Base-by-base conservation (phyloP, 2,329 filamentous ascomycete species). In the Sporothrix globosa region DNA sequence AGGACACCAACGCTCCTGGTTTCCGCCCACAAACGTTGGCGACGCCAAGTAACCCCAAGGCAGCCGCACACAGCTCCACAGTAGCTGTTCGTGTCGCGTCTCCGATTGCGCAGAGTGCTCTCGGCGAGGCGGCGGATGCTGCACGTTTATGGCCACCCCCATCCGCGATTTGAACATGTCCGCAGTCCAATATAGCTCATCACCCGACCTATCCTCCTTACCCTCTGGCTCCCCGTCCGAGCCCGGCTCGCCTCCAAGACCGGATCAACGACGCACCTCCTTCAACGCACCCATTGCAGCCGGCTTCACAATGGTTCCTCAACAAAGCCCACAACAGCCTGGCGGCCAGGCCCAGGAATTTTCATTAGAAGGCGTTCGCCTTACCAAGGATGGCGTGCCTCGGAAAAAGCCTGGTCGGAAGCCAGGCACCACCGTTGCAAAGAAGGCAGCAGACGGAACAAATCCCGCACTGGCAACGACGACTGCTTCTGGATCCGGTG, bases 341-440 rank as follows among this genome's bases (percentile, higher is more conserved):
- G 17, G 46, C 13, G 17, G 39, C 13, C 54, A 50, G 30, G 41
- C 48, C 9, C 71, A 69, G 10, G 39, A 68, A 3, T 68, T 58
- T 13, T 77, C 83, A 73, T 77, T 82, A 73, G 74, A 80, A 75
- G 79, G 78, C 74, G 83, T 85, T 39, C 83, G 82, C 72, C 79
- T 88, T 68, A 88, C 86, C 0, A 86, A 86, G 34, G 86, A 86
- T 67, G 87, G 87, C 13, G 76, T 87, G 7, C 86, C 87, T 0
- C 80, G 87, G 4, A 89, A 89, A 79, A 90, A 90, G 80, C 87
- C 88, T 24, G 88, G 87, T 27, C 85, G 88, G 66, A 90, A 90
- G 76, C 87, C 88, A 76, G 91, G 84, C 76, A 86, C 81, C 5
- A 72, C 76, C 52, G 75, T 75, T 17, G 27, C 63, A 46, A 79